Conservation (phyloP, 441 rosid genomes). For the Monsonia emarginata region DNA sequence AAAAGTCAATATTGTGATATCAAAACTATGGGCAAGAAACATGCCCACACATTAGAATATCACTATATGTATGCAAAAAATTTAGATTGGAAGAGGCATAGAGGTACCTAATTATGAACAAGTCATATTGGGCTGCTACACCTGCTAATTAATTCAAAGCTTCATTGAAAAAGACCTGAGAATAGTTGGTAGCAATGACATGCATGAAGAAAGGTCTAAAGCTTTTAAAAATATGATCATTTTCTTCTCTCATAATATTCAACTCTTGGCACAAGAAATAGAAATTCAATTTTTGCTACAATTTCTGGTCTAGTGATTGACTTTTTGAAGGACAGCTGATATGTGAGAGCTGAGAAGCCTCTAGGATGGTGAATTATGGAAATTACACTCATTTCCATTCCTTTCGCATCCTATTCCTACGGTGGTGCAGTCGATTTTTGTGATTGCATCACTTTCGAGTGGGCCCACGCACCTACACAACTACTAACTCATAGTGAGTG, state of each 20-base stretch:
- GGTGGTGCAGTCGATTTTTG: no score
- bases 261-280: not conserved
- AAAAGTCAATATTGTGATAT: no score
- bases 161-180: not conserved
- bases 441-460: no score
- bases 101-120: not conserved
- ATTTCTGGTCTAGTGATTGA: no score
- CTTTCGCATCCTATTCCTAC: not conserved
- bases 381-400: not conserved
- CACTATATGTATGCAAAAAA: no score
- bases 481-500: no score
- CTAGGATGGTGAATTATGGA: no score
- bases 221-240: not conserved
- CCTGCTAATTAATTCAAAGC: not conserved
- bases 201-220: not conserved
- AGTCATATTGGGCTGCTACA: not conserved
- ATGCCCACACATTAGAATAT: no score
- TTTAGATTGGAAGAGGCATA: not conserved
- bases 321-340: not conserved
- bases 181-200: not conserved
- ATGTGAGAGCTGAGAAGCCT: not conserved
- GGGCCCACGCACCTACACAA: no score
- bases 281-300: not conserved
- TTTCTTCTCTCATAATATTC: not conserved
- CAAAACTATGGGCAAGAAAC: no score